Base-by-base conservation (phyloP, 805 yeast species). In the Brettanomyces bruxellensis region DNA sequence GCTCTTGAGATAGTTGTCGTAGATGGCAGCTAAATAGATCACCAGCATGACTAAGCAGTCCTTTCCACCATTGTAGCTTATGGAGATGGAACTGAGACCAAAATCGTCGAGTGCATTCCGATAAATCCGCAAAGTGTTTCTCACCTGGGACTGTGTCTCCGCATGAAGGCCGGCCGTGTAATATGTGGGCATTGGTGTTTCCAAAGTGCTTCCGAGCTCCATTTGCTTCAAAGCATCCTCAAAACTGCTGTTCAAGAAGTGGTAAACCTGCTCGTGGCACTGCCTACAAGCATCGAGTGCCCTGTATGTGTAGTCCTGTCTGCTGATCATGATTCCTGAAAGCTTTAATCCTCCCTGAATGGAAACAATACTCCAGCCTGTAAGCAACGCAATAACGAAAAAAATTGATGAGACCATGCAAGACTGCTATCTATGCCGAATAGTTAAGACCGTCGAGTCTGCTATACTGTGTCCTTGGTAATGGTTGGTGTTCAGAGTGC, bases 21-120 rank as follows among this genome's bases (percentile, higher is more conserved):
- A 61, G 12, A 64, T 53, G 39, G 76, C 78, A 1, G 93, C 82
- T 44, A 90, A 65, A 45, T 86, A 78, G 4, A 93, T 58, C 13
- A 88, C 69, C 46, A 93, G 72, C 83, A 91, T 79, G 32, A 90
- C 97, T 41, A 90, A 76, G 57, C 98, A 93, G 66, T 93, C 99
- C 59, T 93, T 93, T 1, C 99, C 99, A 9, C 99, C 99, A 60
- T 93, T 93, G 63, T 84, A 93, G 2, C 95, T 85, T 12, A 93
- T 71, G 0, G 97, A 83, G 3, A 86, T 65, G 48, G 83, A 81
- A 11, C 71, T 67, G 12, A 67, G 45, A 1, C 51, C 47, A 47
- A 57, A 60, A 24, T 46, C 41, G 0, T 57, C 49, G 5, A 65
- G 47, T 3, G 55, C 50, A 9, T 51, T 47, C 13, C 44, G 12